phyloP scores from a whole-genome alignment of 192 early-diverging fungal genomes.

The Backusella mclennaniae region DNA sequence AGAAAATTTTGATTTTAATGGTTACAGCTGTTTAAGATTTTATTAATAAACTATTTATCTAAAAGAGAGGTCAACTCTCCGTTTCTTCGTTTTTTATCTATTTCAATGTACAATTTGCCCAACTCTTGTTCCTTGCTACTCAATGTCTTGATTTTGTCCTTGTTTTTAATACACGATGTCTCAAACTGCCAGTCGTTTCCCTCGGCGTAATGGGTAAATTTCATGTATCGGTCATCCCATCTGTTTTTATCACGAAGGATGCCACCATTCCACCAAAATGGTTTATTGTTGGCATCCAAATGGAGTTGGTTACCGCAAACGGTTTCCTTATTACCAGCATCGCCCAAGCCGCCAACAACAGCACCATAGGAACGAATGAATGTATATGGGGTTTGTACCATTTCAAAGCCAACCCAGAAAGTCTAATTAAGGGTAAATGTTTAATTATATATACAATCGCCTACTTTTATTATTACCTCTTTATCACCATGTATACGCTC shows the following conservation, averaged over 20 bases:
- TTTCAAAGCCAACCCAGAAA: slow-evolving; percentile 66
- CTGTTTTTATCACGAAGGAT: slow-evolving; percentile 47
- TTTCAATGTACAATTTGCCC: slow-evolving; percentile 10
- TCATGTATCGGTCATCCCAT: slow-evolving; percentile 32
- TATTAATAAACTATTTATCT: slow-evolving; percentile 13
- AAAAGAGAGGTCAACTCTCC: neutral
- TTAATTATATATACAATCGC: neutral
- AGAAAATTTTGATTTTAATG: slow-evolving; percentile 44
- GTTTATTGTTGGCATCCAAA: slow-evolving; percentile 35
- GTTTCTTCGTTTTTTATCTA: slow-evolving; percentile 18
- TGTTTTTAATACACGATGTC: slow-evolving; percentile 39
- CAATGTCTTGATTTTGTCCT: slow-evolving; percentile 19
- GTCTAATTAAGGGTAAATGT: slow-evolving; percentile 9
- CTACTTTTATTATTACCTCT: slow-evolving; percentile 36
- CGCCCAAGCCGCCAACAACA: slow-evolving; percentile 49
- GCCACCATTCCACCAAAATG: slow-evolving; percentile 56
- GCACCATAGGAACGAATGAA: slow-evolving; percentile 49
- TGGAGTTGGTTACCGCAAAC: slow-evolving; percentile 51
- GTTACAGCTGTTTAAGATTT: slow-evolving; percentile 34
- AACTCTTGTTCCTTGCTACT: slow-evolving; percentile 6
- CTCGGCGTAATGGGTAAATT: slow-evolving; percentile 36
- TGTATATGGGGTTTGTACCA: slow-evolving; percentile 52
- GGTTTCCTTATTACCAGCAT: slow-evolving; percentile 17
- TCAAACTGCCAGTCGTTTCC: slow-evolving; percentile 47
- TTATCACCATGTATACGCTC: slow-evolving; percentile 61